A percentile compares a stretch with the other conserved stretches of the same genome.
Conservation (phyloP, 169 alveolate genomes). For the Cryptosporidium bovis region DNA sequence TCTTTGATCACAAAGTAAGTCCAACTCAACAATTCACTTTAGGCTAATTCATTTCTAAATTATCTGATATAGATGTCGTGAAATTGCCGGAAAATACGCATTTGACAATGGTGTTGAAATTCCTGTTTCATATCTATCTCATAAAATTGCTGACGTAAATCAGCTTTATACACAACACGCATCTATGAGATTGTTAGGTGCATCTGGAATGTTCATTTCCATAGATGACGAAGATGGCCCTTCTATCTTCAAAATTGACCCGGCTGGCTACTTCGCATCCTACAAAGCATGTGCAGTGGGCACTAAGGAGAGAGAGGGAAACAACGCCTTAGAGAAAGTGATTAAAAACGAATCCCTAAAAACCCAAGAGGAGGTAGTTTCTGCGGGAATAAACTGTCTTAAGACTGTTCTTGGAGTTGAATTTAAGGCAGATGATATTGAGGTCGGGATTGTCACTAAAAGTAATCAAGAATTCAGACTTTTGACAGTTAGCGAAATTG, state of each 20-base stretch:
- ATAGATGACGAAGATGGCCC: conserved; percentile 96
- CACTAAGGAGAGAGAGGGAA: conserved; percentile 91
- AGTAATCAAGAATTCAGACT: conserved; percentile 87
- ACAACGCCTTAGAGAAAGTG: conserved; percentile 86
- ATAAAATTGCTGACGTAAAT: conserved; percentile 91
- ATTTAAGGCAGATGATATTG: conserved; percentile 90
- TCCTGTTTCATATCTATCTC: conserved; percentile 92
- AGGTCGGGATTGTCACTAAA: conserved; percentile 89
- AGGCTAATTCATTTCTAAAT: neutral
- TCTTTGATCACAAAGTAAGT: conserved; percentile 80
- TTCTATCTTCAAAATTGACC: conserved; percentile 92
- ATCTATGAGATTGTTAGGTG: conserved; percentile 88
- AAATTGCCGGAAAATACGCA: conserved; percentile 90
- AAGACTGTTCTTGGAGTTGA: conserved; percentile 78
- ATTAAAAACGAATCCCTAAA: conserved; percentile 66
- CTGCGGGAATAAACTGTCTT: conserved; percentile 47
- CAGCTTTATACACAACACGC: conserved; percentile 96
- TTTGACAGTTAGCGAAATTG: conserved; percentile 88
- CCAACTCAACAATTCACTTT: neutral
- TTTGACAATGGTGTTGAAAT: conserved; percentile 92
- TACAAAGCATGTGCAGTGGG: conserved; percentile 93
- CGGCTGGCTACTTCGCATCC: conserved; percentile 96
- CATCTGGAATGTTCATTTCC: conserved; percentile 91
- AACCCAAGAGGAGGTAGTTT: conserved; percentile 68
- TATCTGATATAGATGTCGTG: conserved; percentile 77